A percentile compares a stretch with the other conserved stretches of the same genome.
These are phyloP conservation scores for Pyrrhoderma lamaoense DNA, from an alignment of 1,284 basidiomycete species.

Conservation along the genomic window DNA sequence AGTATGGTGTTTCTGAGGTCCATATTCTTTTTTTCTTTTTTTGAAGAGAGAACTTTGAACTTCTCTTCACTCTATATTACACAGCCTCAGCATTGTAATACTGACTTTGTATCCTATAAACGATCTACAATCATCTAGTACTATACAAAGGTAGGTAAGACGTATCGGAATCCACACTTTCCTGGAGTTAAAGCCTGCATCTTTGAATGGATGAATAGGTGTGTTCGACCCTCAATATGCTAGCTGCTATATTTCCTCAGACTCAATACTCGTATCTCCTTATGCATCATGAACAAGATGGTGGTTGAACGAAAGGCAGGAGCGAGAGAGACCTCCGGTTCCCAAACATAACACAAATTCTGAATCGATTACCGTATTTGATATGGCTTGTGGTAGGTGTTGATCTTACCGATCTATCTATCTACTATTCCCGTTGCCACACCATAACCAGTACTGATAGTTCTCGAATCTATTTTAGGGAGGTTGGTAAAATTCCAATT, in stretches of 20 bases:
- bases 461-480: too few relatives aligned
- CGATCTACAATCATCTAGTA: slow-evolving; percentile 31
- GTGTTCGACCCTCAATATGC: too few relatives aligned
- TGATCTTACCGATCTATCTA: neutral
- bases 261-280: too few relatives aligned
- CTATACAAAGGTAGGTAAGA: slow-evolving; percentile 46
- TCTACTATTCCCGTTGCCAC: too few relatives aligned
- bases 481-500: neutral
- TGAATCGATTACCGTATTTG: slow-evolving; percentile 32
- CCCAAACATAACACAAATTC: slow-evolving; percentile 19
- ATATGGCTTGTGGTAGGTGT: slow-evolving; percentile 48
- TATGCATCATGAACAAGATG: slow-evolving; percentile 34
- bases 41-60: too few relatives aligned
- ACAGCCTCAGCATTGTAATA: too few relatives aligned
- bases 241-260: too few relatives aligned
- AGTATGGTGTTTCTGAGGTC: slow-evolving; percentile 60
- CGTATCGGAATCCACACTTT: slow-evolving; percentile 69
- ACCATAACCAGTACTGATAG: too few relatives aligned
- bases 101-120: too few relatives aligned
- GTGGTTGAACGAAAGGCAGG: slow-evolving; percentile 32
- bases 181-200: slow-evolving; percentile 55
- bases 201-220: slow-evolving; percentile 48
- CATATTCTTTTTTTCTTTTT: too few relatives aligned
- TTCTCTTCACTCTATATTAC: too few relatives aligned
- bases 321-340: too few relatives aligned